phyloP scores from a whole-genome alignment of 805 yeast species.

The Lachancea thermotolerans region DNA sequence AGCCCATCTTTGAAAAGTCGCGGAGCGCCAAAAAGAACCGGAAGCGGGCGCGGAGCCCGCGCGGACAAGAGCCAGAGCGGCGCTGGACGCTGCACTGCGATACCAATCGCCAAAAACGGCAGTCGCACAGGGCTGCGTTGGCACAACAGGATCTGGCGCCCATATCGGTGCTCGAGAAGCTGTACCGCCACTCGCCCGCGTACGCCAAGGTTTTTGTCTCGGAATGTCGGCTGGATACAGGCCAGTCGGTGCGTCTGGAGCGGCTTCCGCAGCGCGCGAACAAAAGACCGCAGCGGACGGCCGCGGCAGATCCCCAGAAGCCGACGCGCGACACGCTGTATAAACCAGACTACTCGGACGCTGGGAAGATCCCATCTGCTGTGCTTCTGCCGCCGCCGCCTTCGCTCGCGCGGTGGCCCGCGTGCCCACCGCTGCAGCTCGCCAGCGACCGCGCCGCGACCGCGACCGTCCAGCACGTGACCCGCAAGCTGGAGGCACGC shows the following conservation, averaged over 20 bases:
- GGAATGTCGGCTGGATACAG: slow-evolving; percentile 24
- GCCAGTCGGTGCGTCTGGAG: slow-evolving; percentile 18
- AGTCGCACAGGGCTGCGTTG: too few species aligned
- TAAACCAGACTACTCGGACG: slow-evolving; percentile 4
- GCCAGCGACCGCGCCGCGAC: slow-evolving; percentile 4
- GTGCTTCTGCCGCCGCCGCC: slow-evolving; percentile 12
- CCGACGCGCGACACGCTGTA: not conserved
- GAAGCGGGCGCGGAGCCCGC: not conserved
- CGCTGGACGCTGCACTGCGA: slow-evolving; percentile 7
- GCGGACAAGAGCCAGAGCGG: slow-evolving; percentile 1
- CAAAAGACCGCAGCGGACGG: not conserved
- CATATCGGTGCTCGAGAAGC: slow-evolving; percentile 6
- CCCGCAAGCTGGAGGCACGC: slow-evolving; percentile 3
- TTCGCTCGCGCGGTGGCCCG: slow-evolving; percentile 7
- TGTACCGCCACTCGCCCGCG: slow-evolving; percentile 29
- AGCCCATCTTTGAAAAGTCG: not conserved
- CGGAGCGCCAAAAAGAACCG: not conserved
- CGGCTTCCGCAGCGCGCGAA: slow-evolving; percentile 28
- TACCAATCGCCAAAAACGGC: slow-evolving; percentile 7
- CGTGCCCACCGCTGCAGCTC: slow-evolving; percentile 5
- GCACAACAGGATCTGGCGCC: not conserved
- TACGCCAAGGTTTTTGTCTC: slow-evolving; percentile 25
- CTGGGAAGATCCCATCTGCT: not conserved
- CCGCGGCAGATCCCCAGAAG: not conserved
- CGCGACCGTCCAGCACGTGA: slow-evolving; percentile 6